Percentiles rank a stretch among this genome's conserved stretches.
Conservation (phyloP, 2,329 filamentous ascomycete species). For the Botryotinia narcissicola region DNA sequence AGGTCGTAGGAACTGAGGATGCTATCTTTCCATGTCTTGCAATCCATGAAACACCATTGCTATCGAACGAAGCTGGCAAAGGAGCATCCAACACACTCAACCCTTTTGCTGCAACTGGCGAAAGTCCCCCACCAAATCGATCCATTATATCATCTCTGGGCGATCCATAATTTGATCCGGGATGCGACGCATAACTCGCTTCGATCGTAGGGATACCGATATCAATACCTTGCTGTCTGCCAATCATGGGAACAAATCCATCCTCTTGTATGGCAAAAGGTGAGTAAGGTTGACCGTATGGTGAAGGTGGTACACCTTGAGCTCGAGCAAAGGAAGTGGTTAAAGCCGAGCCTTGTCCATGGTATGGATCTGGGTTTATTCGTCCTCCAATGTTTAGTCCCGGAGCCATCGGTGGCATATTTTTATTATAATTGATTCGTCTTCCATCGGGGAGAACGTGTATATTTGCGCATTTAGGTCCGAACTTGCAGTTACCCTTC, state of each 20-base stretch:
- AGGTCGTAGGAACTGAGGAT: slow-evolving; percentile 87
- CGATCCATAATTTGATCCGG: slow-evolving; percentile 70
- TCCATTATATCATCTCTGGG: slow-evolving; percentile 63
- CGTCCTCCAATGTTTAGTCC: slow-evolving; percentile 63
- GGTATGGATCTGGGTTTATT: slow-evolving; percentile 63
- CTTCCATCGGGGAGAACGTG: slow-evolving; percentile 93
- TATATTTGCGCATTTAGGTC: slow-evolving; percentile 93
- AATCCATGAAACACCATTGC: slow-evolving; percentile 89
- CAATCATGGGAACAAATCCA: slow-evolving; percentile 44
- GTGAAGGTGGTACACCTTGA: slow-evolving; percentile 45
- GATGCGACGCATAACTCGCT: slow-evolving; percentile 50
- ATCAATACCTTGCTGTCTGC: slow-evolving; percentile 52
- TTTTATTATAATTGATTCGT: slow-evolving; percentile 72
- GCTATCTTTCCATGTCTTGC: slow-evolving; percentile 88
- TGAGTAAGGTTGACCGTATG: slow-evolving; percentile 41
- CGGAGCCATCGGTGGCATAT: slow-evolving; percentile 49
- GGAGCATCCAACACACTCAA: slow-evolving; percentile 93
- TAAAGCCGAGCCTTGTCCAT: slow-evolving; percentile 67
- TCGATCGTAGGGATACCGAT: slow-evolving; percentile 49
- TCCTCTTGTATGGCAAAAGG: slow-evolving; percentile 54
- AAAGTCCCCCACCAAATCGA: slow-evolving; percentile 69
- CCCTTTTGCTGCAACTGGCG: slow-evolving; percentile 67
- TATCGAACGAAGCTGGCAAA: slow-evolving; percentile 92
- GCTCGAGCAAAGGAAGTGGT: slow-evolving; percentile 71
- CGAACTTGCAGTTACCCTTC: slow-evolving; percentile 98